Base-by-base conservation (phyloP, 495 filamentous ascomycete species). In the Symbiotaphrina buchneri region DNA sequence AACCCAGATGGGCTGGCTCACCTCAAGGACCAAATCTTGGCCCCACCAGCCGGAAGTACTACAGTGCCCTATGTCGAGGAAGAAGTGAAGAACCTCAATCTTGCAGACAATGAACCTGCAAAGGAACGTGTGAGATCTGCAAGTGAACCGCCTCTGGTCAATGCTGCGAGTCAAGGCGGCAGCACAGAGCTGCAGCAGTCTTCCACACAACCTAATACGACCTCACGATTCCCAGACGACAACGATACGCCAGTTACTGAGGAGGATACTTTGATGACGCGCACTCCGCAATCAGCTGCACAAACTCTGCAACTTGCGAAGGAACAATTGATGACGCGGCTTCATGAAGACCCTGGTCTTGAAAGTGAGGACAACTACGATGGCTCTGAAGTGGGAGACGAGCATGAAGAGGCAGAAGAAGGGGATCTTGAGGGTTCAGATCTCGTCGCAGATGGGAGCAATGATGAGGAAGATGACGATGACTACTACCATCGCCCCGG, bases 401-500 rank as follows among this genome's bases (percentile, higher is more conserved):
- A 30, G 4, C 24, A 32, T 8, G 38, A 8, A 7, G 34, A 27
- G 16, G 34, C 15, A 2, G 13, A 27, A 10, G 30, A 19, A 28
- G 20, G 27, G 3, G 53, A 55, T 30, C 59, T 57, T 0, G 61
- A 68, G 18, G 64, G 52, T n/a, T n/a, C n/a, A n/a, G n/a, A n/a
- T n/a, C n/a, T n/a, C 28, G 65, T 68, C 29, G 54, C 61, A 15
- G 63, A 69, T 19, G 52, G 72, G 15, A 72, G 77, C 13, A 78
- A 81, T 25, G 73, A 79, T 30, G 75, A 82, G 25, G 68, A 75
- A 14, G 74, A 79, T 15, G 65, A 69, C 21, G 72, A 77, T 28
- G 82, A 91, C 32, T 77, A 84, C 41, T 75, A 78, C 29, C 71
- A 69, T 2, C 74, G 79, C 37, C 72, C 73, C 14, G 82, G 83